Percentiles rank a stretch among this genome's conserved stretches.
Evolutionary conservation across 176 grass and related monocot genomes (phyloP).

Genomic region (Calamus simplicifolius): DNA sequence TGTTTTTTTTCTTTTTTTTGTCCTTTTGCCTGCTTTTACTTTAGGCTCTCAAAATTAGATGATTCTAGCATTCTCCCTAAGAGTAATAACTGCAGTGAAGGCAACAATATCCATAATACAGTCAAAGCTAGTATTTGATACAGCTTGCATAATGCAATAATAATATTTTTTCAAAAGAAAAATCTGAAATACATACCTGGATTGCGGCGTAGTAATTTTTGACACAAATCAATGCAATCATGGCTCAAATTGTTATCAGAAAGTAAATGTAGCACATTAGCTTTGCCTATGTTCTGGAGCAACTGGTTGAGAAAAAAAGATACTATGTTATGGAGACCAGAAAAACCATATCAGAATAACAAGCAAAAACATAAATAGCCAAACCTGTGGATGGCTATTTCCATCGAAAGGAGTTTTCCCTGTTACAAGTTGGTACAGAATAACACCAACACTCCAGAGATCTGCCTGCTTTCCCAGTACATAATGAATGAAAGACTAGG

Average conservation of each 20-base stretch:
- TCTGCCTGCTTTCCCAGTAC: constrained; percentile 79
- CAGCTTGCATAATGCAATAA: neutral
- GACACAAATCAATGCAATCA: constrained; percentile 83
- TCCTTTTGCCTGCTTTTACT: too few relatives aligned
- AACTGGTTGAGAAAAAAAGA: constrained; percentile 35
- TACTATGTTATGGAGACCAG: too few relatives aligned
- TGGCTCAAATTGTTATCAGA: constrained; percentile 50
- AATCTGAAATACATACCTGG: constrained; percentile 42
- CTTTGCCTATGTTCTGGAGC: constrained; percentile 62
- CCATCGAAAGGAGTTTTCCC: constrained; percentile 87
- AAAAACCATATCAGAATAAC: too few relatives aligned
- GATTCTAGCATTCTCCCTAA: too few relatives aligned
- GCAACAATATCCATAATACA: too few relatives aligned
- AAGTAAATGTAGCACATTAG: constrained; percentile 59
- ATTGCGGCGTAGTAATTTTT: constrained; percentile 72
- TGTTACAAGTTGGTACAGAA: constrained; percentile 92
- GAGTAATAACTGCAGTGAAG: too few relatives aligned
- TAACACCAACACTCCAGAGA: constrained; percentile 96
- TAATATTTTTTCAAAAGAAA: neutral
- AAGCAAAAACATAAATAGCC: constrained; percentile 13
- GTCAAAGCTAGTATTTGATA: too few relatives aligned
- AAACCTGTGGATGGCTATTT: constrained; percentile 84
- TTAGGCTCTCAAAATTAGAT: too few relatives aligned
- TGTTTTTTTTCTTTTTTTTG: too few relatives aligned
- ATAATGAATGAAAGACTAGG: constrained; percentile 7